phyloP scores from a whole-genome alignment of 768 basidiomycete genomes.

The Lentinula edodes region DNA sequence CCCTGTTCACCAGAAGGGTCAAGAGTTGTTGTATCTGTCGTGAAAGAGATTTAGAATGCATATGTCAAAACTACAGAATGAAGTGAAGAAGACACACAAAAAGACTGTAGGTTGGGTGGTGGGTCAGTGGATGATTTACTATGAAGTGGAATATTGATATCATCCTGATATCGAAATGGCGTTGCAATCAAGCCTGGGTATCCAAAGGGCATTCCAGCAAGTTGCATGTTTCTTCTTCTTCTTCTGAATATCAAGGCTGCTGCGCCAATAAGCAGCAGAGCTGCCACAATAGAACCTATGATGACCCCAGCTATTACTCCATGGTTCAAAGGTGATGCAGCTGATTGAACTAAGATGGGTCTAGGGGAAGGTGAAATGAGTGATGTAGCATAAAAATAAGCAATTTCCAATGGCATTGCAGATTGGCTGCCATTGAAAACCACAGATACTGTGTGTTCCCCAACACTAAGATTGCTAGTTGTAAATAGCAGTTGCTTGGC shows the following conservation, averaged over 20 bases:
- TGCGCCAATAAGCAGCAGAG: neutral
- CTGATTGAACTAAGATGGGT: neutral
- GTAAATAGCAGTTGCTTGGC: neutral
- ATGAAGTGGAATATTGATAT: neutral
- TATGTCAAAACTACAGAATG: too few relatives aligned
- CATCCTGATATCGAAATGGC: neutral
- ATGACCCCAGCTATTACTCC: neutral
- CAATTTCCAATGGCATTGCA: slow-evolving; percentile 1
- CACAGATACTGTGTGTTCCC: neutral
- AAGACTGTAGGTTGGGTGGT: too few relatives aligned
- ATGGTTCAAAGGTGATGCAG: neutral
- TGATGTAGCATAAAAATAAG: neutral
- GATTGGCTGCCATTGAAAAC: neutral
- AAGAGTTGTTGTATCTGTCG: neutral
- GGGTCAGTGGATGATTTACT: too few relatives aligned
- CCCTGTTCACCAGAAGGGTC: neutral
- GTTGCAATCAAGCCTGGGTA: neutral
- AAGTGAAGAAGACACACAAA: neutral
- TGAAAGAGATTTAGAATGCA: too few relatives aligned
- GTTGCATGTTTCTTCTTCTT: neutral
- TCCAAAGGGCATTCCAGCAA: neutral
- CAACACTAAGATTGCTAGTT: neutral
- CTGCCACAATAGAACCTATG: neutral
- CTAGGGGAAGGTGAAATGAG: neutral
- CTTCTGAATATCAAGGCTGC: neutral